Evolutionary conservation across 1,139 yeast species (phyloP).

Genomic region (Taphrina pruni): DNA sequence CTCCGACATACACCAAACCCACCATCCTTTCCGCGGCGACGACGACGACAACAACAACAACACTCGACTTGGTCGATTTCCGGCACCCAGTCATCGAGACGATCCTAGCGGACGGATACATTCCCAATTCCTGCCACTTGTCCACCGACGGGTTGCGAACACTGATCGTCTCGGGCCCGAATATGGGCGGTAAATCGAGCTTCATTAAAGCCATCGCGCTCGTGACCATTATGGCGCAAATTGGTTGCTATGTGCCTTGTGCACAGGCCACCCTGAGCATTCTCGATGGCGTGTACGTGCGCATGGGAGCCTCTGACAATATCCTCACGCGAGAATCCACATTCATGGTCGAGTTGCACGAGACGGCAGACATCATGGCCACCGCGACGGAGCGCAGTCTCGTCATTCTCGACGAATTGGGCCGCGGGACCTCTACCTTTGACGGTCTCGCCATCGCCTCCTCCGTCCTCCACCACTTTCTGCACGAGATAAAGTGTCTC

Average conservation of each 20-base stretch:
- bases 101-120: constrained; percentile 57
- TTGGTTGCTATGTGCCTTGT: constrained; percentile 79
- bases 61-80: constrained; percentile 63
- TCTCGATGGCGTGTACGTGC: constrained; percentile 60
- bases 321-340: constrained; percentile 72
- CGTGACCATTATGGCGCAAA: constrained; percentile 75
- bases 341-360: constrained; percentile 75
- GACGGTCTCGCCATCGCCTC: constrained; percentile 91
- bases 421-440: constrained; percentile 82
- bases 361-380: constrained; percentile 64
- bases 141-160: constrained; percentile 55
- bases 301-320: constrained; percentile 78
- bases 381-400: constrained; percentile 61
- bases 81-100: constrained; percentile 83
- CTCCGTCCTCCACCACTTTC: constrained; percentile 70
- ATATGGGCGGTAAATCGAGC: constrained; percentile 81
- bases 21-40: constrained; percentile 52
- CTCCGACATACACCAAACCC: constrained; percentile 64
- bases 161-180: constrained; percentile 72
- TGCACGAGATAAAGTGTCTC: constrained; percentile 59
- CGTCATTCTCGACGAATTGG: constrained; percentile 68
- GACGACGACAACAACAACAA: constrained; percentile 50
- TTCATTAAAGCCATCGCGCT: constrained; percentile 69
- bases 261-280: constrained; percentile 62
- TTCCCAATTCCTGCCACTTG: constrained; percentile 72